A percentile compares a stretch with the other conserved stretches of the same genome.
Evolutionary conservation across 1,284 basidiomycete genomes (phyloP).

Genomic region (Waitea zeae): DNA sequence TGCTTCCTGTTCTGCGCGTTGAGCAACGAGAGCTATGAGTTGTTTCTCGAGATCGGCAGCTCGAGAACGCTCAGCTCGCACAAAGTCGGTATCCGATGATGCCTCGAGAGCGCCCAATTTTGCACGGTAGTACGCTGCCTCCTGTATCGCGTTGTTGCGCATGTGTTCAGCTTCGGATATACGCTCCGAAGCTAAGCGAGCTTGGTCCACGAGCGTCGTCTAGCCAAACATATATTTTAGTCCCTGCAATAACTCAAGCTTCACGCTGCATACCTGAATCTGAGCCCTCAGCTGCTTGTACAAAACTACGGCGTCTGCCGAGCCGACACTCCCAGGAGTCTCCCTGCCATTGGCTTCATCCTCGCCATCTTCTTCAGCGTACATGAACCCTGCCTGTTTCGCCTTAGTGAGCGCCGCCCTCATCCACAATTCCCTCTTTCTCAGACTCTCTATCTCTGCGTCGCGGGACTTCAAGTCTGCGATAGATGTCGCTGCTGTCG

Average conservation of each 20-base stretch:
- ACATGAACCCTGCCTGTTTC: slow-evolving; percentile 66
- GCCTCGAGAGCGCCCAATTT: slow-evolving; percentile 81
- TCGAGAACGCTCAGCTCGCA: slow-evolving; percentile 70
- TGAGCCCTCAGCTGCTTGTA: slow-evolving; percentile 84
- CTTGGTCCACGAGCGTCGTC: slow-evolving; percentile 61
- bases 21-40: slow-evolving; percentile 46
- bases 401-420: slow-evolving; percentile 69
- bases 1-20: slow-evolving; percentile 51
- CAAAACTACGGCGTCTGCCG: slow-evolving; percentile 61
- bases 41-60: slow-evolving; percentile 68
- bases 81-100: slow-evolving; percentile 44
- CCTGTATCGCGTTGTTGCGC: slow-evolving; percentile 73
- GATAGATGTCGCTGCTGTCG: slow-evolving; percentile 46
- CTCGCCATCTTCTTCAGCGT: slow-evolving; percentile 23
- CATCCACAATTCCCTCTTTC: slow-evolving; percentile 78
- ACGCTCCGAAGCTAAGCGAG: slow-evolving; percentile 60
- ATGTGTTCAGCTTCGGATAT: slow-evolving; percentile 69
- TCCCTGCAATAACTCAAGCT: too few relatives aligned
- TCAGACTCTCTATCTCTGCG: slow-evolving; percentile 60
- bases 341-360: slow-evolving; percentile 12
- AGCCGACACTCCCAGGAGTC: slow-evolving; percentile 18
- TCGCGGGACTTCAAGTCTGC: slow-evolving; percentile 71
- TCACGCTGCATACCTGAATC: slow-evolving; percentile 75
- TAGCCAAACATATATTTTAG: too few relatives aligned
- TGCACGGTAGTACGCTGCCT: slow-evolving; percentile 92